A percentile compares a stretch with the other conserved stretches of the same genome.
Evolutionary conservation across 1,139 yeast genomes (phyloP).

Genomic region (Geotrichum restrictum): DNA sequence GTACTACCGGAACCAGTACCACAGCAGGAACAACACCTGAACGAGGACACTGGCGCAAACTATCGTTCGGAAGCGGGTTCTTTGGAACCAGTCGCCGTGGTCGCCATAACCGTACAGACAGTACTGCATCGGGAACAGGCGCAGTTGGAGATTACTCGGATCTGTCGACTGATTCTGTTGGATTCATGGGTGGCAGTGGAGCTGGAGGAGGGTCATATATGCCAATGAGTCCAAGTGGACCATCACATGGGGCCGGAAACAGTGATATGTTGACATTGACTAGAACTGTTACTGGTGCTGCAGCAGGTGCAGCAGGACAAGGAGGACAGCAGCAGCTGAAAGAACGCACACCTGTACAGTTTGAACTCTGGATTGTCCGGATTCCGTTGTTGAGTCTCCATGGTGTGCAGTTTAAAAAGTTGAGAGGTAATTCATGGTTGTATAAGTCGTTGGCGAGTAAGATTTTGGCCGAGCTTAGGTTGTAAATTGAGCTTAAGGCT

Average conservation of each 20-base stretch:
- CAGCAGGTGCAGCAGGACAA: constrained; percentile 22
- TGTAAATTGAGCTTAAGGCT: too few species aligned
- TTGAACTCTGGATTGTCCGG: constrained; percentile 88
- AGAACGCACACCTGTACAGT: constrained; percentile 58
- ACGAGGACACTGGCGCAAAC: constrained; percentile 36
- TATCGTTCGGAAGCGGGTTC: constrained; percentile 36
- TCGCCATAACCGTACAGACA: constrained; percentile 25
- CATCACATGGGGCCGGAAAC: constrained; percentile 13
- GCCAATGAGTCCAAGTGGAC: constrained; percentile 12
- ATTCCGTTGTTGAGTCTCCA: constrained; percentile 89
- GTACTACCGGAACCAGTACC: too few species aligned
- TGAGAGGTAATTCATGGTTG: constrained; percentile 92
- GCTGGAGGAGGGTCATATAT: neutral
- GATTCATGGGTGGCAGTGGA: neutral
- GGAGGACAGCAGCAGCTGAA: too few species aligned
- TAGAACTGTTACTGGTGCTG: constrained; percentile 15
- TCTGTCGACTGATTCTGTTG: constrained; percentile 37
- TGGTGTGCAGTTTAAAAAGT: constrained; percentile 91
- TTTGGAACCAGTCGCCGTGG: constrained; percentile 26
- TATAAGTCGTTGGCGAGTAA: constrained; percentile 87
- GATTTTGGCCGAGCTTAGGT: constrained; percentile 70
- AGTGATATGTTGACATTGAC: constrained; percentile 16
- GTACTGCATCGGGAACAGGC: constrained; percentile 25
- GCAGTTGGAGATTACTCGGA: constrained; percentile 30
- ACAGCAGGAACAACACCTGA: neutral